Percentiles rank a stretch among this genome's conserved stretches.
Evolutionary conservation across 768 basidiomycete species (phyloP).

Genomic region (Lactarius deliciosus): DNA sequence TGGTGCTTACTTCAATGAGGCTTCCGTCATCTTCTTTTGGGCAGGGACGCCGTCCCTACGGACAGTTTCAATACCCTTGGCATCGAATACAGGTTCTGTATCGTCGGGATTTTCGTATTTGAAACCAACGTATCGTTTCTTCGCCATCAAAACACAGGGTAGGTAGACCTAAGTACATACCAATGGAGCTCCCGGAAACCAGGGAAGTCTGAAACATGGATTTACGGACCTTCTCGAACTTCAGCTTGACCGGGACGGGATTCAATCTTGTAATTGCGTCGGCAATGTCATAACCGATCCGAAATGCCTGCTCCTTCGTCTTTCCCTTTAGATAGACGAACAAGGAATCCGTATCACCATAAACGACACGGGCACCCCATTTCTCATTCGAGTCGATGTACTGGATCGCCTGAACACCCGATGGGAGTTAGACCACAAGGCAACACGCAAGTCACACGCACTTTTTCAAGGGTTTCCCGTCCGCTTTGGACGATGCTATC

Average conservation of each 20-base stretch:
- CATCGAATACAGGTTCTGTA: slow-evolving; percentile 78
- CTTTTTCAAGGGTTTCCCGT: slow-evolving; percentile 93
- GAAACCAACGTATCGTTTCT: slow-evolving; percentile 98
- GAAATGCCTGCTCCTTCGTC: slow-evolving; percentile 91
- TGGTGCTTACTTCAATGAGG: slow-evolving; percentile 72
- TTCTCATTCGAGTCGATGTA: slow-evolving; percentile 71
- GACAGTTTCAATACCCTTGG: slow-evolving; percentile 97
- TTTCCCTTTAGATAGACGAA: slow-evolving; percentile 90
- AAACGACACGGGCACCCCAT: slow-evolving; percentile 91
- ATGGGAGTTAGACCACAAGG: neutral
- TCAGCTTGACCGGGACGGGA: slow-evolving; percentile 89
- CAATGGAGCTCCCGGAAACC: neutral
- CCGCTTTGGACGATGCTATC: slow-evolving; percentile 98
- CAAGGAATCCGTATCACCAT: slow-evolving; percentile 96
- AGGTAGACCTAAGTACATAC: slow-evolving; percentile 76
- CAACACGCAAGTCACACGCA: slow-evolving; percentile 32
- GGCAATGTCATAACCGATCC: slow-evolving; percentile 90
- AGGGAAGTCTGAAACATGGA: slow-evolving; percentile 10
- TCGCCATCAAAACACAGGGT: slow-evolving; percentile 93
- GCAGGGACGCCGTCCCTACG: slow-evolving; percentile 89
- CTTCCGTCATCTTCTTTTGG: slow-evolving; percentile 91
- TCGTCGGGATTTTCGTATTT: slow-evolving; percentile 89
- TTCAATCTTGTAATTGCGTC: slow-evolving; percentile 83
- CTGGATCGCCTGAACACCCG: slow-evolving; percentile 64
- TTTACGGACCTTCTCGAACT: slow-evolving; percentile 86